Percentiles rank a stretch among this genome's conserved stretches.
These are phyloP conservation scores for Hypoxylon lienhwacheense DNA, from an alignment of 495 filamentous ascomycete species.

Conservation along the genomic window DNA sequence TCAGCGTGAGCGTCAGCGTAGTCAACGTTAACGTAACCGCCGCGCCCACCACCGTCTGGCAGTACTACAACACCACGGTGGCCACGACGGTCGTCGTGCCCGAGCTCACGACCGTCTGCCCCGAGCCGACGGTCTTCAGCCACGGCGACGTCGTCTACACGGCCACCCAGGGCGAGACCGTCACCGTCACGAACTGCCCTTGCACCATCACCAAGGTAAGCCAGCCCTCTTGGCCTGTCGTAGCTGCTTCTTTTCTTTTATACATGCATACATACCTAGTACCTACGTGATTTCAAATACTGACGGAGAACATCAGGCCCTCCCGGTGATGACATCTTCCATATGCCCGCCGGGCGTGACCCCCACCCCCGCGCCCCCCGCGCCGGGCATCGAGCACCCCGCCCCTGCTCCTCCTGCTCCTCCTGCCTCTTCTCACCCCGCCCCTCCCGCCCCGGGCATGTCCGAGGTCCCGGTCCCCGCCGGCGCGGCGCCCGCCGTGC, in stretches of 20 bases:
- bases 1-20: constrained; percentile 1
- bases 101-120: constrained; percentile 36
- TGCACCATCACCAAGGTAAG: constrained; percentile 40
- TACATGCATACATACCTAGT: background rate
- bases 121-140: constrained; percentile 31
- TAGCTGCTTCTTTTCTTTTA: background rate
- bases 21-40: constrained; percentile 27
- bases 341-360: constrained; percentile 21
- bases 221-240: no score
- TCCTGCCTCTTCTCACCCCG: no score
- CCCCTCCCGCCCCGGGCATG: no score
- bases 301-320: background rate
- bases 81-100: constrained; percentile 33
- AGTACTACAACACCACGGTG: constrained; percentile 32
- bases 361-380: constrained; percentile 21
- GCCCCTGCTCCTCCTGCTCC: no score
- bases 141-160: constrained; percentile 35
- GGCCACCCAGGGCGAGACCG: constrained; percentile 31
- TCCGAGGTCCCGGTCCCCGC: no score
- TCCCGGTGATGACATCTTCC: constrained; percentile 19
- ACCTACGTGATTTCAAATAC: background rate
- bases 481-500: no score
- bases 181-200: constrained; percentile 37
- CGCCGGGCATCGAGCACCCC: no score
- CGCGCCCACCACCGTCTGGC: constrained; percentile 19